Evolutionary conservation across 2,329 filamentous ascomycete species (phyloP), one percentile per base, ranked within the genome.

Genomic region (Scedosporium apiospermum): DNA sequence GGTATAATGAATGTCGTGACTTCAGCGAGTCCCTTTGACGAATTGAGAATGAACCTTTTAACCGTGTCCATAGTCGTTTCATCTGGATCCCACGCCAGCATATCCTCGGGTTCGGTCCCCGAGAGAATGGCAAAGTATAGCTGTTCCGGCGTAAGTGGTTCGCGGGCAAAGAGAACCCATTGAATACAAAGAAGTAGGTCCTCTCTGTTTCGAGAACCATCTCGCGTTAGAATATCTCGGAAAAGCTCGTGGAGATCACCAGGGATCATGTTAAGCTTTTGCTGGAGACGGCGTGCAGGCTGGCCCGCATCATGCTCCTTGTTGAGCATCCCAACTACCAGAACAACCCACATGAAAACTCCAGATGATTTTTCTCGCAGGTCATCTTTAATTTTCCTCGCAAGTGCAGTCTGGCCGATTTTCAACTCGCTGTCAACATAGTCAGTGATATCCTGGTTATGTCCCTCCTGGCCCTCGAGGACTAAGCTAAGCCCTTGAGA

Each of bases 101-200:
- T 2, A 27, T 26, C 30, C 3, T 58, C 57, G 57, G 57, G 16
- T 7, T 59, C 16, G 9, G 38, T 42, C 16, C 34, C 30, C 1
- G 41, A 21, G 16, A 46, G 58, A 16, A 60, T 83, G 80, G 77
- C 76, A 69, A 73, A 75, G 64, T 80, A 82, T 0, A 82, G 71
- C 64, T 85, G 75, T 1, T 74, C 65, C 0, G 71, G 76, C 0
- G 53, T 71, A 0, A 86, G 63, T 0, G 82, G 78, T 0, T 70
- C 65, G 5, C 68, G 71, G 0, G 83, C 74, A 30, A 77, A 85
- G 0, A 87, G 71, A 0, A 87, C 71, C 79, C 79, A 86, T n/a
- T 44, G 30, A 12, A 59, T 21, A 12, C 34, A 42, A 4, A 42
- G 18, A 12, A 18, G 30, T 14, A 59, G 34, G 21, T 59, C 30